These are phyloP conservation scores for Backusella circina DNA, from an alignment of 192 early-diverging fungal species.

Conservation along the genomic window DNA sequence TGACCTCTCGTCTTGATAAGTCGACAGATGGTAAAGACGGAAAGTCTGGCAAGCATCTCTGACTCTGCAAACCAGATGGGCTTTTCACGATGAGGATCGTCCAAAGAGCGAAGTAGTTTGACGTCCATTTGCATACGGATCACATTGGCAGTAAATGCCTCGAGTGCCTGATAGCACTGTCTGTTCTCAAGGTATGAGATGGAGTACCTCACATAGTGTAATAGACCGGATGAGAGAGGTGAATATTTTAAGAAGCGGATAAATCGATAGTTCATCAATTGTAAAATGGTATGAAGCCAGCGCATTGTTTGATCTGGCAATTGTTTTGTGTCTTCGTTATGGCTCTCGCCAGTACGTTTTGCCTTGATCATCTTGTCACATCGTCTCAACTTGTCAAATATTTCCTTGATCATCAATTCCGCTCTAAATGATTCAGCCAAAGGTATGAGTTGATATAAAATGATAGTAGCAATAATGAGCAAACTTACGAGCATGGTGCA, in stretches of 20 bases:
- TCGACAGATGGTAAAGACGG: slow-evolving; percentile 48
- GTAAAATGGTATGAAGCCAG: slow-evolving; percentile 71
- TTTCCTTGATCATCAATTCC: slow-evolving; percentile 67
- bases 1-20: slow-evolving; percentile 55
- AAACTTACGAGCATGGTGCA: slow-evolving; percentile 65
- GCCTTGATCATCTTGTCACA: slow-evolving; percentile 62
- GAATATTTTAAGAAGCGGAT: slow-evolving; percentile 71
- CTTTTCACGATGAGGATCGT: slow-evolving; percentile 50
- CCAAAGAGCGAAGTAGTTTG: slow-evolving; percentile 50
- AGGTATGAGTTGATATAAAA: neutral
- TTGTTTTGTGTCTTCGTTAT: neutral
- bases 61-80: slow-evolving; percentile 60
- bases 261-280: slow-evolving; percentile 71
- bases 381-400: slow-evolving; percentile 67
- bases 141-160: slow-evolving; percentile 58
- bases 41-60: slow-evolving; percentile 51
- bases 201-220: slow-evolving; percentile 66
- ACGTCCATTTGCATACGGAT: slow-evolving; percentile 45
- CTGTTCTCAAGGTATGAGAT: slow-evolving; percentile 61
- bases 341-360: slow-evolving; percentile 26
- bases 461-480: neutral
- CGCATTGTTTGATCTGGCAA: slow-evolving; percentile 49
- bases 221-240: slow-evolving; percentile 57
- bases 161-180: slow-evolving; percentile 63
- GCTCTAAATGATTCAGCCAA: slow-evolving; percentile 21